These are phyloP conservation scores for Pulveroboletus sp. DNA, from an alignment of 768 basidiomycete species.

Conservation along the genomic window DNA sequence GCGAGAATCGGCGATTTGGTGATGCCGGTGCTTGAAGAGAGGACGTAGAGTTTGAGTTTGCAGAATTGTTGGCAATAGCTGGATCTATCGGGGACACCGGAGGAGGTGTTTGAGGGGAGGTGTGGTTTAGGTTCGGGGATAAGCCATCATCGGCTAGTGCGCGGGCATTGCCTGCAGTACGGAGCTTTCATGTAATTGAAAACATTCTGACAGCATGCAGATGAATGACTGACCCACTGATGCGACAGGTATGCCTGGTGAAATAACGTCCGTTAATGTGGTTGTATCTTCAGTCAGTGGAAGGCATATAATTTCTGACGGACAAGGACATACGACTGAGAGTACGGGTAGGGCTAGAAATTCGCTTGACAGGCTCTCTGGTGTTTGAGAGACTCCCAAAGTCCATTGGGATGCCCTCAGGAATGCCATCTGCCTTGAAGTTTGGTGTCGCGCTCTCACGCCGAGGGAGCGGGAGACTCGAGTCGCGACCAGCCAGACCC, in stretches of 20 bases:
- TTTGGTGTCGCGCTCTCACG: conserved; percentile 40
- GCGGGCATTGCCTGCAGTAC: conserved; percentile 68
- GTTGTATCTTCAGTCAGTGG: conserved; percentile 18
- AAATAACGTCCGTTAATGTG: conserved; percentile 23
- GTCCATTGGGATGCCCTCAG: conserved; percentile 66
- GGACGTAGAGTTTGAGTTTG: conserved; percentile 32
- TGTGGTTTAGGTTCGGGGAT: conserved; percentile 31
- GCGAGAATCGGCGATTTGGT: conserved; percentile 53
- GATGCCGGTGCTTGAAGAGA: conserved; percentile 41
- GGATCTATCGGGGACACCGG: conserved; percentile 35
- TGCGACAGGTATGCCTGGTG: conserved; percentile 67
- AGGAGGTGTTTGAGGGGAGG: conserved; percentile 29
- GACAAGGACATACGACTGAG: conserved; percentile 62
- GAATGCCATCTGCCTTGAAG: conserved; percentile 51
- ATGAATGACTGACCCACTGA: conserved; percentile 59
- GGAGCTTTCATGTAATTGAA: conserved; percentile 11
- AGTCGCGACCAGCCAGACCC: conserved; percentile 71
- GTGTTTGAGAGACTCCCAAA: conserved; percentile 42
- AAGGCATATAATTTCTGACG: conserved; percentile 16
- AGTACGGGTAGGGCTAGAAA: conserved; percentile 70
- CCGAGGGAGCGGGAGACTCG: conserved; percentile 63
- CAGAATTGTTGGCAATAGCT: conserved; percentile 22
- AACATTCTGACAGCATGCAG: neutral
- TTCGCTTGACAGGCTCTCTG: conserved; percentile 43
- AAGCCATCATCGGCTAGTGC: conserved; percentile 73